Evolutionary conservation across 1,139 yeast species (phyloP).

Genomic region (Scheffersomyces insectosa): DNA sequence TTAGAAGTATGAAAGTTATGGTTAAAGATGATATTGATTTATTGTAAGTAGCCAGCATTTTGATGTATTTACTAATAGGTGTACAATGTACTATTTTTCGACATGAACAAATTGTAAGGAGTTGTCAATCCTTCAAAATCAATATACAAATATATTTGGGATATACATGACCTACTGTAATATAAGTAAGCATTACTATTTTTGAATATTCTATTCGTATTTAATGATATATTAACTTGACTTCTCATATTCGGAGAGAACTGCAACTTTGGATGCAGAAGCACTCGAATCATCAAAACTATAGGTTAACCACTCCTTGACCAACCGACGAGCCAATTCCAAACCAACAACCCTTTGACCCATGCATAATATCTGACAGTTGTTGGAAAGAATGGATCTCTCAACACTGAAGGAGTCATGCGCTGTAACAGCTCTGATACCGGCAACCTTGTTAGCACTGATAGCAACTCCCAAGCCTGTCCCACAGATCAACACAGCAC

Average conservation of each 20-base stretch:
- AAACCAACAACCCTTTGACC: constrained; percentile 50
- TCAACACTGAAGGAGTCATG: constrained; percentile 50
- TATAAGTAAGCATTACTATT: too few relatives aligned
- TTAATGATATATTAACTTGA: too few relatives aligned
- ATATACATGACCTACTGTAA: too few relatives aligned
- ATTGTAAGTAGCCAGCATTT: too few relatives aligned
- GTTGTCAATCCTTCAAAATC: too few relatives aligned
- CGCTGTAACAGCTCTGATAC: constrained; percentile 51
- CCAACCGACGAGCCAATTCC: constrained; percentile 44
- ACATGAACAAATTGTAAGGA: too few relatives aligned
- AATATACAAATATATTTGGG: too few relatives aligned
- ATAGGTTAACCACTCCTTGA: constrained; percentile 44
- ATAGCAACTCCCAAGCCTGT: constrained; percentile 51
- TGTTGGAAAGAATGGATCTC: constrained; percentile 41
- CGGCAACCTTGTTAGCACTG: constrained; percentile 46
- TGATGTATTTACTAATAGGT: too few relatives aligned
- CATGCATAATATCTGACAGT: constrained; percentile 48
- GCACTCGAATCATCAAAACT: constrained; percentile 38
- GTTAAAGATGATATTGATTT: constrained; percentile 20
- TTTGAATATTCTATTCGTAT: constrained; percentile 17
- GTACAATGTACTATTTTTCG: too few relatives aligned
- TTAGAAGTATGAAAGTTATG: constrained; percentile 30
- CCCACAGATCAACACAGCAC: constrained; percentile 47
- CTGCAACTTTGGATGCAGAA: constrained; percentile 44
- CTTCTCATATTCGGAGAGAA: constrained; percentile 26